Evolutionary conservation across 2,329 filamentous ascomycete genomes (phyloP).

Genomic region (Talaromyces sp.): DNA sequence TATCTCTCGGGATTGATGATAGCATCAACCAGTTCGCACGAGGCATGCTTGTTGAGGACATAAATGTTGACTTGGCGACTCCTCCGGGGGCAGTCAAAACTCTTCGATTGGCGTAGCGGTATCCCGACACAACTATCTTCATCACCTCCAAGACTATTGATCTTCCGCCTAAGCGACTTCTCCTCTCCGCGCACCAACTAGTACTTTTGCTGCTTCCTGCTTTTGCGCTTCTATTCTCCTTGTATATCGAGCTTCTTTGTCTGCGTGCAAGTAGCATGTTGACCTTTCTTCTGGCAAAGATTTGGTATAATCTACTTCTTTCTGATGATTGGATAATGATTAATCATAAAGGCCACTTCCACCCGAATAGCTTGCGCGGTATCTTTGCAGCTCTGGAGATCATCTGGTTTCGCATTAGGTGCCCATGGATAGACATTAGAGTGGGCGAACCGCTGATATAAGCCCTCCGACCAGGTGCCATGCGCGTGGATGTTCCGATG

Average conservation of each 20-base stretch:
- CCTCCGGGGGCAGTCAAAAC: not conserved
- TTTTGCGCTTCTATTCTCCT: not conserved
- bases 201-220: not conserved
- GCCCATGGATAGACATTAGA: not conserved
- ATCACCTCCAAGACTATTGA: conserved; percentile 1
- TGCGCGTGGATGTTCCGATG: not conserved
- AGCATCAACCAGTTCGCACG: conserved; percentile 2
- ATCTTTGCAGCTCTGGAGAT: not conserved
- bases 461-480: conserved; percentile 3
- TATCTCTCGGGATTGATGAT: not conserved
- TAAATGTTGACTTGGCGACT: conserved; percentile 5
- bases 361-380: not conserved
- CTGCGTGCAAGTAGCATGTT: not conserved
- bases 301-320: conserved; percentile 1
- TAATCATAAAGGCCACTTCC: not conserved
- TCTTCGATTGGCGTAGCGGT: not conserved
- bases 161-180: not conserved
- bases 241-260: conserved; percentile 1
- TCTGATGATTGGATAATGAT: not conserved
- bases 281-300: not conserved
- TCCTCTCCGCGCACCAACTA: not conserved
- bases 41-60: conserved; percentile 7
- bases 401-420: conserved; percentile 6
- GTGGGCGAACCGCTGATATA: conserved; percentile 2
- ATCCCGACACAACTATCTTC: not conserved